phyloP scores from a whole-genome alignment of 2,329 filamentous ascomycete genomes.

The Paraphoma chrysanthemicola region DNA sequence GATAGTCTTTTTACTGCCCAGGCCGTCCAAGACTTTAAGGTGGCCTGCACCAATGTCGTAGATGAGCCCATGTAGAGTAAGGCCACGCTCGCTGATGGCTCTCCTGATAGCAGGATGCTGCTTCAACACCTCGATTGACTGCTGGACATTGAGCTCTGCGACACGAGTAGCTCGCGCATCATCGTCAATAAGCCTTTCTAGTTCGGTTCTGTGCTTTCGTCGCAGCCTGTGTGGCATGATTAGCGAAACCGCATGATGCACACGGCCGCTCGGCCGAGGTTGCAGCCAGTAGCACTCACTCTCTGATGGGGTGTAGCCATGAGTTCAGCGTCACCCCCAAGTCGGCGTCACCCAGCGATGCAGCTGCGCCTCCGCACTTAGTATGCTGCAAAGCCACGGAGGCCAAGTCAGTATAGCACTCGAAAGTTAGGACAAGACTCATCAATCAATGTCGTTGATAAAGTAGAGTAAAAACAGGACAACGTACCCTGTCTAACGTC shows the following conservation, averaged over 20 bases:
- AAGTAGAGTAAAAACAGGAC: too few species aligned
- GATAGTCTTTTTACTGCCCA: slow-evolving; percentile 6
- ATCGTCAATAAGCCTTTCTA: slow-evolving; percentile 54
- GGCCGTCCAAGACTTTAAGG: slow-evolving; percentile 59
- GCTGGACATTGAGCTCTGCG: slow-evolving; percentile 78
- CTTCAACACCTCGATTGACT: slow-evolving; percentile 71
- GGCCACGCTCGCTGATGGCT: slow-evolving; percentile 71
- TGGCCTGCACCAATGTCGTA: slow-evolving; percentile 70
- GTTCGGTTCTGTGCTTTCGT: slow-evolving; percentile 59
- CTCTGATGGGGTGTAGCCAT: slow-evolving; percentile 66
- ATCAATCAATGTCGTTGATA: too few species aligned
- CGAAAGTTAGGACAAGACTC: too few species aligned
- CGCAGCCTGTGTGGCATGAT: slow-evolving; percentile 48
- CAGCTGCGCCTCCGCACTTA: slow-evolving; percentile 65
- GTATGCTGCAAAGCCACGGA: slow-evolving; percentile 52
- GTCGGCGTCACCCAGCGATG: slow-evolving; percentile 62
- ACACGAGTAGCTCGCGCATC: slow-evolving; percentile 66
- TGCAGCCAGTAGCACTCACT: slow-evolving; percentile 28
- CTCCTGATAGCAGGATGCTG: slow-evolving; percentile 73
- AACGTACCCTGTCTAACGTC: too few species aligned
- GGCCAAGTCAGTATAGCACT: too few species aligned
- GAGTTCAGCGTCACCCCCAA: slow-evolving; percentile 65
- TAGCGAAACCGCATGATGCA: not conserved
- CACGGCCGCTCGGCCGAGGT: not conserved
- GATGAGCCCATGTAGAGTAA: slow-evolving; percentile 79